Evolutionary conservation across 2,329 filamentous ascomycete species (phyloP).

Genomic region (Phyllachora maydis): DNA sequence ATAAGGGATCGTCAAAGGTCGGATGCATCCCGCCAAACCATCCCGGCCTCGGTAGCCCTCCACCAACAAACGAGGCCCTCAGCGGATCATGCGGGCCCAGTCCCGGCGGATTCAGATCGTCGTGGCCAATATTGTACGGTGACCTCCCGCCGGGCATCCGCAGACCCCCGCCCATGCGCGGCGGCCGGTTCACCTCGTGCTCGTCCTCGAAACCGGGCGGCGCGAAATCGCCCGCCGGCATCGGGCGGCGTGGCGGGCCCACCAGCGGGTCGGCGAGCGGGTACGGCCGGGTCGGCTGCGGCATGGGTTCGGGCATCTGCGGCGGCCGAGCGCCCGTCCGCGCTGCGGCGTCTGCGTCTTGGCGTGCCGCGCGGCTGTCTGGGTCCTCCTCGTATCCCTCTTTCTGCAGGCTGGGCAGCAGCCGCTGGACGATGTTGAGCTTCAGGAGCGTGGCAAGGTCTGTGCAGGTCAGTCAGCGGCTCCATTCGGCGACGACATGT

Average conservation of each 20-base stretch:
- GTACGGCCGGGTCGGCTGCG: slow-evolving; percentile 38
- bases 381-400: slow-evolving; percentile 51
- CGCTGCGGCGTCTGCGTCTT: slow-evolving; percentile 17
- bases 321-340: slow-evolving; percentile 9
- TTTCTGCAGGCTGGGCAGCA: slow-evolving; percentile 58
- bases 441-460: slow-evolving; percentile 57
- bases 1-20: slow-evolving; percentile 80
- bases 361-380: slow-evolving; percentile 17
- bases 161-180: slow-evolving; percentile 24
- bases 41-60: slow-evolving; percentile 34
- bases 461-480: slow-evolving; percentile 3
- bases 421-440: slow-evolving; percentile 61
- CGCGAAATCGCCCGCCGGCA: slow-evolving; percentile 54
- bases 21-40: slow-evolving; percentile 74
- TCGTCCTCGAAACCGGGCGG: slow-evolving; percentile 91
- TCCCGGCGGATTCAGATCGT: slow-evolving; percentile 74
- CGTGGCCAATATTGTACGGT: slow-evolving; percentile 55
- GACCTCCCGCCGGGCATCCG: slow-evolving; percentile 19
- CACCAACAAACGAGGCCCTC: slow-evolving; percentile 40
- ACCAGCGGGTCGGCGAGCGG: slow-evolving; percentile 42
- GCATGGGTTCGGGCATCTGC: slow-evolving; percentile 27
- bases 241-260: slow-evolving; percentile 35
- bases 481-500: no score
- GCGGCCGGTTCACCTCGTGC: slow-evolving; percentile 56
- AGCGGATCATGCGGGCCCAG: slow-evolving; percentile 74